Percentiles rank a stretch among this genome's conserved stretches.
Evolutionary conservation across 805 yeast genomes (phyloP).

Genomic region (Cyberlindnera petersonii): DNA sequence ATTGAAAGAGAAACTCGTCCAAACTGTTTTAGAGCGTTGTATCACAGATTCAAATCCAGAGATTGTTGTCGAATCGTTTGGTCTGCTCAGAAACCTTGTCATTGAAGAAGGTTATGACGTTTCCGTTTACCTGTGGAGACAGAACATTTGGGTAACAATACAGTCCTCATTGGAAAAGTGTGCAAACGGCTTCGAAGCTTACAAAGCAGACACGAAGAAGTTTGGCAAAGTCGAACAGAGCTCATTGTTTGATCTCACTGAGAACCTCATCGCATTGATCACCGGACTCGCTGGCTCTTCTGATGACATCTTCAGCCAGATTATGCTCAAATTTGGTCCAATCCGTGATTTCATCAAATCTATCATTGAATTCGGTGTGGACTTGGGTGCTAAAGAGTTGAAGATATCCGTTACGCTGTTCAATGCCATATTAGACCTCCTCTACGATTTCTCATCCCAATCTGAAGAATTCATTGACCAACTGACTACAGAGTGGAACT

Average conservation of each 20-base stretch:
- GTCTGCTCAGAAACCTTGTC: constrained; percentile 73
- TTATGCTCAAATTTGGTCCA: constrained; percentile 28
- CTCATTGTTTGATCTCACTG: constrained; percentile 61
- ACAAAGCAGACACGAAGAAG: constrained; percentile 28
- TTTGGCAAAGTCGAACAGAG: constrained; percentile 39
- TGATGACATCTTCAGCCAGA: constrained; percentile 50
- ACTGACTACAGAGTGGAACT: constrained; percentile 17
- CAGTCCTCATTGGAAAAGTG: constrained; percentile 50
- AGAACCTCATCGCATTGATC: constrained; percentile 65
- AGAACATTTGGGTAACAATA: constrained; percentile 66
- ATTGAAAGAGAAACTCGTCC: constrained; percentile 68
- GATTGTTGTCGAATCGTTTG: constrained; percentile 75
- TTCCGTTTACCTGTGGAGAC: constrained; percentile 71
- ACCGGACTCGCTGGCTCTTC: constrained; percentile 64
- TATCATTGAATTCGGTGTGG: constrained; percentile 28
- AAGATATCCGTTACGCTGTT: constrained; percentile 41
- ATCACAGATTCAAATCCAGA: constrained; percentile 69
- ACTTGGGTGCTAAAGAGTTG: constrained; percentile 26
- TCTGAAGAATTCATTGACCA: constrained; percentile 46
- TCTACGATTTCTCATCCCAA: constrained; percentile 59
- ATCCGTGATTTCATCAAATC: constrained; percentile 27
- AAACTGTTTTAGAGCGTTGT: constrained; percentile 57
- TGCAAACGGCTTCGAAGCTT: constrained; percentile 42
- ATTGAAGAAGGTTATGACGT: constrained; percentile 87
- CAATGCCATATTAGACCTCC: constrained; percentile 51